Percentiles rank a stretch among this genome's conserved stretches.
Evolutionary conservation across 1,284 basidiomycete genomes (phyloP).

Genomic region (Coniferiporia sulphurascens): DNA sequence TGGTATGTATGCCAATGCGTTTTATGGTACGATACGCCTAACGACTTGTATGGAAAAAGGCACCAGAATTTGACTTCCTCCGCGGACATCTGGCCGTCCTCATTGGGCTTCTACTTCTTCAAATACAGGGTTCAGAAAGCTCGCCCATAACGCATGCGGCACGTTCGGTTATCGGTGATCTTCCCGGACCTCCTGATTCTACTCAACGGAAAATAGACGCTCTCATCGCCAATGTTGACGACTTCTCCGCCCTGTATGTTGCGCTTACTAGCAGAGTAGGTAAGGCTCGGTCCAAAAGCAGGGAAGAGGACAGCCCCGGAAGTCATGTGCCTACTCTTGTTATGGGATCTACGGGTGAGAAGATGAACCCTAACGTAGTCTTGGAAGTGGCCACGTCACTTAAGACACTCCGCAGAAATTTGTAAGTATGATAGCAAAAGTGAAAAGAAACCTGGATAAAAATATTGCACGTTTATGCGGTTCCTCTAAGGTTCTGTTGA

Average conservation of each 20-base stretch:
- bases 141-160: not conserved
- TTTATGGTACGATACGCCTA: not conserved
- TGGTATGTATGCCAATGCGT: conserved; percentile 6
- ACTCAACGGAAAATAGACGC: not conserved
- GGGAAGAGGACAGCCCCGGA: not conserved
- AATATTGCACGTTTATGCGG: too few species aligned
- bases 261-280: conserved; percentile 3
- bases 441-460: not conserved
- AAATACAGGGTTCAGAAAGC: not conserved
- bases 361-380: not conserved
- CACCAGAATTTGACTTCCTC: conserved; percentile 40
- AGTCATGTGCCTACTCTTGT: not conserved
- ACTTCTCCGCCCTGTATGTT: conserved; percentile 7
- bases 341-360: not conserved
- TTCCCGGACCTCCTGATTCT: conserved; percentile 4
- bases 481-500: too few species aligned
- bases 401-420: not conserved
- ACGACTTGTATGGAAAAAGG: not conserved
- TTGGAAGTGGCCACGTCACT: conserved; percentile 3
- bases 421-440: not conserved
- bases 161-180: conserved; percentile 1
- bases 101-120: conserved; percentile 60
- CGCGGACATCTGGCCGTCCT: conserved; percentile 67
- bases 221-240: conserved; percentile 5
- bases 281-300: not conserved